These are phyloP conservation scores for Lachnellula subtilissima DNA, from an alignment of 2,329 filamentous ascomycete genomes.

Conservation along the genomic window DNA sequence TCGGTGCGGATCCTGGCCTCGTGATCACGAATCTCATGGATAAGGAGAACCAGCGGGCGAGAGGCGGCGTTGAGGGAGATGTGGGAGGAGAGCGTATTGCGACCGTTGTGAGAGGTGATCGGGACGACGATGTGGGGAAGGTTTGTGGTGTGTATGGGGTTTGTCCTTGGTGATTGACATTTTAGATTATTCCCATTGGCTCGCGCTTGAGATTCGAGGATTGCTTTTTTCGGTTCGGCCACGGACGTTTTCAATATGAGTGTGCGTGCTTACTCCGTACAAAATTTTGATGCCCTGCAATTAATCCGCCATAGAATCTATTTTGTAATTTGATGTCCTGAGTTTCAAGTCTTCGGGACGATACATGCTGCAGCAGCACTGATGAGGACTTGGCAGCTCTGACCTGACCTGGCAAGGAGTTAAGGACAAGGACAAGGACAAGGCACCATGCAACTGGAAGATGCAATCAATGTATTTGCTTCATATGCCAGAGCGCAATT, in stretches of 20 bases:
- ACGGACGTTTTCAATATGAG: background rate
- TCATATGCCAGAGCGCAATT: background rate
- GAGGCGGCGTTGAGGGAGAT: slow-evolving; percentile 6
- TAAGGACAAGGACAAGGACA: background rate
- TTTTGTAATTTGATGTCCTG: background rate
- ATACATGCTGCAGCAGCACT: background rate
- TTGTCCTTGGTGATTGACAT: slow-evolving; percentile 5
- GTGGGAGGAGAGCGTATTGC: slow-evolving; percentile 32
- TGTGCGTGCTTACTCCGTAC: background rate
- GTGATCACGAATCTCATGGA: slow-evolving; percentile 13
- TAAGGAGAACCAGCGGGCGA: slow-evolving; percentile 1
- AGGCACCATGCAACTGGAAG: background rate
- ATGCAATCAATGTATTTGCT: background rate
- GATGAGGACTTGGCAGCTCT: background rate
- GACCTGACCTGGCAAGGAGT: too few relatives aligned
- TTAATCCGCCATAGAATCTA: background rate
- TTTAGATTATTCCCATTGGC: background rate
- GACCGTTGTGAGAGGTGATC: slow-evolving; percentile 17
- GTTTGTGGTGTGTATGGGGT: slow-evolving; percentile 16
- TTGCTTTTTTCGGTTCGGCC: background rate
- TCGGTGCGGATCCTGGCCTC: slow-evolving; percentile 14
- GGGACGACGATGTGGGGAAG: slow-evolving; percentile 19
- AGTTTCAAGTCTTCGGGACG: background rate
- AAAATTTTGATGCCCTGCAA: background rate
- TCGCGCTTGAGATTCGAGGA: too few relatives aligned